Conservation (phyloP, 805 yeast species). For the Blastobotrys attinorum region DNA sequence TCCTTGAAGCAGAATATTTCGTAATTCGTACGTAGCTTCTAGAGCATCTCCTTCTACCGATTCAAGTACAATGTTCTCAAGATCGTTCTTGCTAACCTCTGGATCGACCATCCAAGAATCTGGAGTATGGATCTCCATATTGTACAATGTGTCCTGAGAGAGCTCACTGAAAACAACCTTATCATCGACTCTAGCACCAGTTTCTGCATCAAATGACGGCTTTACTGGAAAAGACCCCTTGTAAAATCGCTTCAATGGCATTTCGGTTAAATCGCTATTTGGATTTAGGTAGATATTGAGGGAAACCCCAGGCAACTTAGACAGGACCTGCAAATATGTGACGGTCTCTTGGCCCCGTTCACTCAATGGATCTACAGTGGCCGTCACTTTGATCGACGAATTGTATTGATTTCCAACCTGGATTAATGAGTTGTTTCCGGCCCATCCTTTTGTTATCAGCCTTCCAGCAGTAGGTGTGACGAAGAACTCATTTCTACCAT, state of each 20-base stretch:
- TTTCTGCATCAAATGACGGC: slow-evolving; percentile 23
- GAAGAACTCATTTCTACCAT: slow-evolving; percentile 7
- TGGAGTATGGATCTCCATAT: slow-evolving; percentile 53
- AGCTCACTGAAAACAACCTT: slow-evolving; percentile 36
- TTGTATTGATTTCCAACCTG: slow-evolving; percentile 32
- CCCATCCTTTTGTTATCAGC: slow-evolving; percentile 19
- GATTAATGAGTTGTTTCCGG: slow-evolving; percentile 31
- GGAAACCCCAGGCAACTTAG: slow-evolving; percentile 42
- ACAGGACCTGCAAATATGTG: slow-evolving; percentile 36
- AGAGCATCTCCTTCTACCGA: slow-evolving; percentile 29
- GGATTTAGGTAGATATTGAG: slow-evolving; percentile 56
- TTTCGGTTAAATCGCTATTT: slow-evolving; percentile 31
- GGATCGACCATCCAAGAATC: slow-evolving; percentile 60
- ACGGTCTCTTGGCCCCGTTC: slow-evolving; percentile 60
- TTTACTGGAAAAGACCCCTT: slow-evolving; percentile 36
- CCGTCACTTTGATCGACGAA: slow-evolving; percentile 45
- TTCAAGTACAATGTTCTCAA: slow-evolving; percentile 52
- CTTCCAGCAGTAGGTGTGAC: slow-evolving; percentile 14
- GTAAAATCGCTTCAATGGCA: slow-evolving; percentile 54
- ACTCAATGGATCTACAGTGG: slow-evolving; percentile 64
- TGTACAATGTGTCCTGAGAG: slow-evolving; percentile 47
- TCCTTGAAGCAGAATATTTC: slow-evolving; percentile 61
- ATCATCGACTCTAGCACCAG: slow-evolving; percentile 24
- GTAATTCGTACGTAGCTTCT: slow-evolving; percentile 42
- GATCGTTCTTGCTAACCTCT: slow-evolving; percentile 45